Percentiles rank a stretch among this genome's conserved stretches.
Evolutionary conservation across 192 early-diverging fungal species (phyloP).

Genomic region (Gryganskiella cystojenkinii): DNA sequence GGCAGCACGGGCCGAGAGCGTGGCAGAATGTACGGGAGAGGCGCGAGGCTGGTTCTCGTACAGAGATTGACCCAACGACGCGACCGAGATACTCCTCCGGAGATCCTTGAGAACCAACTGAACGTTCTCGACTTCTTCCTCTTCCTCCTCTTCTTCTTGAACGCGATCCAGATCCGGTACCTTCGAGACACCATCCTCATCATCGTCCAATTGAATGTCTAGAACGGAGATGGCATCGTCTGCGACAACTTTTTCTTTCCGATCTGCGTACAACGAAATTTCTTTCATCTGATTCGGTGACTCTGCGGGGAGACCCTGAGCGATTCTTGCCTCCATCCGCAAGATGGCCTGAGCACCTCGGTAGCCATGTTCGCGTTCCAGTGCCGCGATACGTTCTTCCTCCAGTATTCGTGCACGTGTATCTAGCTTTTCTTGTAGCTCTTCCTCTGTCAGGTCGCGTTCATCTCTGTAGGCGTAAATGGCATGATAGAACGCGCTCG

Average conservation of each 20-base stretch:
- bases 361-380: slow-evolving; percentile 31
- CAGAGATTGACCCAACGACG: slow-evolving; percentile 9
- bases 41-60: background rate
- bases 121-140: slow-evolving; percentile 20
- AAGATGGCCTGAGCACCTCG: slow-evolving; percentile 25
- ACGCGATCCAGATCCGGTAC: background rate
- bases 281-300: slow-evolving; percentile 28
- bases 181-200: background rate
- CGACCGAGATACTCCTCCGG: slow-evolving; percentile 35
- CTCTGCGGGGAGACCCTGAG: slow-evolving; percentile 31
- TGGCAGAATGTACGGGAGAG: background rate
- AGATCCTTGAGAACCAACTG: slow-evolving; percentile 20
- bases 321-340: slow-evolving; percentile 32
- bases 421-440: slow-evolving; percentile 29
- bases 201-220: slow-evolving; percentile 24
- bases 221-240: slow-evolving; percentile 44
- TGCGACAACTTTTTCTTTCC: slow-evolving; percentile 40
- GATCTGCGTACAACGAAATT: slow-evolving; percentile 39
- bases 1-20: background rate
- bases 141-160: background rate
- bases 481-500: slow-evolving; percentile 30
- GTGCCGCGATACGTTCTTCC: slow-evolving; percentile 18
- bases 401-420: slow-evolving; percentile 10
- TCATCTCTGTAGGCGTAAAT: slow-evolving; percentile 44
- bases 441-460: slow-evolving; percentile 28